Conservation (phyloP, 78 protist genomes). For the Protostelium mycophagum region DNA sequence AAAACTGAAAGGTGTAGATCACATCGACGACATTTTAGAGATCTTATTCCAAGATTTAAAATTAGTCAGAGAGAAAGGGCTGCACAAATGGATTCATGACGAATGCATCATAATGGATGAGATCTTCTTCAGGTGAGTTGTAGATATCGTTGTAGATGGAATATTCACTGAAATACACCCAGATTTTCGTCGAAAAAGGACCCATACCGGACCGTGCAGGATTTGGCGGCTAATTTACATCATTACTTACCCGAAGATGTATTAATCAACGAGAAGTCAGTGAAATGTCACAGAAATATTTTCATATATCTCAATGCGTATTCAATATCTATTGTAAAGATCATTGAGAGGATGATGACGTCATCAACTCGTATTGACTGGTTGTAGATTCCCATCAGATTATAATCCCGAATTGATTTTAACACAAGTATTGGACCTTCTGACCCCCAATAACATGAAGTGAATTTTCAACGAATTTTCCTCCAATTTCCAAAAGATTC, state of each 20-base stretch:
- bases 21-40: not conserved
- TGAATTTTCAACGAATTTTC: too few species aligned
- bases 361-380: too few species aligned
- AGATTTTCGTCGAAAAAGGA: not conserved
- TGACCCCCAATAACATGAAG: not conserved
- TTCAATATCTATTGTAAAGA: too few species aligned
- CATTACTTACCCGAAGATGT: not conserved
- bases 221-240: not conserved
- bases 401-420: not conserved
- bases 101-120: not conserved
- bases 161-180: too few species aligned
- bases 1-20: not conserved
- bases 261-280: not conserved
- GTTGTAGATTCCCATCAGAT: not conserved
- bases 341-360: too few species aligned
- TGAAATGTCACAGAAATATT: too few species aligned
- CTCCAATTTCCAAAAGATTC: too few species aligned
- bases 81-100: not conserved
- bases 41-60: not conserved
- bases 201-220: not conserved
- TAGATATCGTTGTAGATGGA: too few species aligned
- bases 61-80: not conserved
- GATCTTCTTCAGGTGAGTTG: not conserved
- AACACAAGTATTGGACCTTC: not conserved
- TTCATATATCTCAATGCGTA: not conserved